Evolutionary conservation across 2,329 filamentous ascomycete genomes (phyloP), one percentile per base, ranked within the genome.

Genomic region (Ceratocystis colombiana): DNA sequence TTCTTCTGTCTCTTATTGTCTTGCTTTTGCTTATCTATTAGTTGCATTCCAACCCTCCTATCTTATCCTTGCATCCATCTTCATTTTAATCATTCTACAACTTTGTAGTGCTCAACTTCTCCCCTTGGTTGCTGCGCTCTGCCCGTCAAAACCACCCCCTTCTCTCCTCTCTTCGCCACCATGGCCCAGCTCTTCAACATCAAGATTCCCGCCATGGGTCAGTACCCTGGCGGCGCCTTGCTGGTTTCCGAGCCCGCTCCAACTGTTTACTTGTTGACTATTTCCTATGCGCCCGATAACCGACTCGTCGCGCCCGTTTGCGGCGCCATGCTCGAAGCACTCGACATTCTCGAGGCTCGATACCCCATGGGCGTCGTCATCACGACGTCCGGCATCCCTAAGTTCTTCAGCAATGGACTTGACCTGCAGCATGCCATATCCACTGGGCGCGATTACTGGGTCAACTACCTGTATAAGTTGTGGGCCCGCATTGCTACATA

Each of bases 401-500:
- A 94, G 73, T 93, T 93, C 79, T 94, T 88, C 77, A 87, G 82
- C 74, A 93, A 93, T 76, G 89, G 89, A 0, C 80, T 94, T n/a
- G 88, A 94, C 74, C 81, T 92, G 15, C 79, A 84, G 48, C 82
- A 88, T 72, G 87, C 85, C n/a, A 72, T 79, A 44, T 74, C 76
- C 37, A 83, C 82, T 0, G 79, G 83, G 1, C 79, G 83, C 1
- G 79, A 79, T 2, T 93, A 88, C 77, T 84, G 84, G 71, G 76
- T 82, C 1, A 74, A 79, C 10, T 57, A 46, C 22, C 41, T 69
- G 48, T 67, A 69, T 33, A 55, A 50, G 45, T 61, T 69, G 50
- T 67, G 48, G 62, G 15, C 22, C 62, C 50, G 41, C 61, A 61
- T 65, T 1, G 57, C 7, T 44, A 75, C 76, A 63, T 93, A 85